Evolutionary conservation across 2,329 filamentous ascomycete species (phyloP), one percentile per base, ranked within the genome.

Genomic region (Calonectria henricotiae): DNA sequence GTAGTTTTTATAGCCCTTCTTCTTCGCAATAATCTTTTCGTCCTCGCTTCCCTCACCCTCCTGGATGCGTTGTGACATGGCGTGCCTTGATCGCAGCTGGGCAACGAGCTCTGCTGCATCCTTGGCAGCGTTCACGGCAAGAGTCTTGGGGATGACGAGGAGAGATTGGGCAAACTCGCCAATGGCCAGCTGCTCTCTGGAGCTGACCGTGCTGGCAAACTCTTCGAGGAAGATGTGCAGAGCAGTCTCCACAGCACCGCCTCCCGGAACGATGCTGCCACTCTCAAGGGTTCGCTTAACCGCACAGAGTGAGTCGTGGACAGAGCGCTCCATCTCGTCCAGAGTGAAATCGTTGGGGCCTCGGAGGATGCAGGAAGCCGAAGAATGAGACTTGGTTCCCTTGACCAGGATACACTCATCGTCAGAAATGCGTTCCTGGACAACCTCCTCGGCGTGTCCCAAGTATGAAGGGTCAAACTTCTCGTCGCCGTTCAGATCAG

Each of bases 1-100:
- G 83, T 99, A 99, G 88, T 99, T 99, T 86, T 96, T 96, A 88
- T 98, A 99, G 78, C 93, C 94, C 91, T 98, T 98, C 86, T 96
- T 96, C 84, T 94, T 94, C 60, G 95, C 94, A 69, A 96, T 88
- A 64, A 91, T 91, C 88, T 97, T 98, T 83, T 96, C 94, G 79
- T 97, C 93, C 83, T 96, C 94, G 76, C 90, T 91, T 63, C 89
- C 91, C 76, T 95, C 93, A n/a, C 92, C 92, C 74, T 98, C 94
- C 79, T 94, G 90, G 74, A 95, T 94, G 77, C 95, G 94, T 85
- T 99, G 96, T 69, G 95, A 97, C 61, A 98, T 89, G 39, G 96
- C 96, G 83, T 99, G 96, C 78, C 96, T 91, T 77, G 95, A 96
- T 76, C 96, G 95, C 74, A 99, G 91, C 85, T 98, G 96, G 30